Evolutionary conservation across 1,284 basidiomycete genomes (phyloP), one percentile per base, ranked within the genome.

Genomic region (Thecaphora thlaspeos): DNA sequence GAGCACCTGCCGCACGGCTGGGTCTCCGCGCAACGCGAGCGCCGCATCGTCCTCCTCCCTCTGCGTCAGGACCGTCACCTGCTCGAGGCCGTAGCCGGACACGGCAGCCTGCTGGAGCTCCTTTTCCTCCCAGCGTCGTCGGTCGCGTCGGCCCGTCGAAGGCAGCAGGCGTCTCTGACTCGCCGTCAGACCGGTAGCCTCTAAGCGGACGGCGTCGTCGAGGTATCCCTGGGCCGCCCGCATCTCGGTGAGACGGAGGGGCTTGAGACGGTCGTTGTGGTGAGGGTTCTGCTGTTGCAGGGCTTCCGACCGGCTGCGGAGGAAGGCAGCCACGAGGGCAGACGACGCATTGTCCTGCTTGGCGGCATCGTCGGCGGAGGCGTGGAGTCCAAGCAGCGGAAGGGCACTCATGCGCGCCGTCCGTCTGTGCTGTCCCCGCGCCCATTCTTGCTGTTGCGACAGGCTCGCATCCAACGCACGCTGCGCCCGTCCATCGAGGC

Each of bases 1-100:
- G 26, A 46, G 46, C n/a, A 53, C 56, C 39, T 53, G n/a, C 2
- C 55, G 48, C 3, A 34, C 32, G 0, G 57, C 49, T 2, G 62
- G 54, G 2, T 45, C 19, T 19, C 41, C 32, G 12, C 38, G 38
- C 14, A 15, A 5, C 4, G 4, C 17, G 17, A 37, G 18, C 8
- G 7, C 36, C 18, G 7, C 7, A 15, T 19, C 17, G 36, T 37
- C 36, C 36, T 15, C 36, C 36, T 37, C 36, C 5, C 8, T 15
- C 36, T 15, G 36, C 17, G 14, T 4, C 7, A 37, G 14, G 7
- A 37, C 36, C 14, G 4, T 15, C 5, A 37, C 36, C 36, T 37
- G 14, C 17, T 37, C 36, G 18, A 37, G 36, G 14, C 8, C 14
- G 36, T 37, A 15, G 17, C 14, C 18, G 36, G 26, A 11, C 5